A percentile compares a stretch with the other conserved stretches of the same genome.
Conservation (phyloP, 2,329 filamentous ascomycete genomes). For the Penicillium verrucosum region DNA sequence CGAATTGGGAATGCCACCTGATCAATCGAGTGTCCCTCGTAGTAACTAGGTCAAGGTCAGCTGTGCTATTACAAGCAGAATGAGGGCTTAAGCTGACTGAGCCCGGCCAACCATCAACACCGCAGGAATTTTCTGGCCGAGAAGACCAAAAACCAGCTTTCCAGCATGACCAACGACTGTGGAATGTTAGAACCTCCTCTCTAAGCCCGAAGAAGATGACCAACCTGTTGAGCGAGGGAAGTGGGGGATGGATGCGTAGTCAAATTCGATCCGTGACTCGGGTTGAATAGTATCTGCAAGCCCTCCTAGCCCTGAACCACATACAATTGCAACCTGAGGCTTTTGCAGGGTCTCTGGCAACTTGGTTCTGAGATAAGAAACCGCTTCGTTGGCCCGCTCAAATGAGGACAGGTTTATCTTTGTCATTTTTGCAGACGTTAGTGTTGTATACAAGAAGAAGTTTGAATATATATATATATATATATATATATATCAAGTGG, state of each 20-base stretch:
- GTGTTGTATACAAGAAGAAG: neutral
- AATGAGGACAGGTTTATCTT: slow-evolving; percentile 19
- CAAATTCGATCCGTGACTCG: slow-evolving; percentile 51
- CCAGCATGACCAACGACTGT: slow-evolving; percentile 59
- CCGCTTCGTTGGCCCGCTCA: slow-evolving; percentile 48
- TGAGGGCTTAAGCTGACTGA: slow-evolving; percentile 50
- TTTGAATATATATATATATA: neutral
- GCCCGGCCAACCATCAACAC: slow-evolving; percentile 63
- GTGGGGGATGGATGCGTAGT: slow-evolving; percentile 59
- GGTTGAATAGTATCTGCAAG: slow-evolving; percentile 56
- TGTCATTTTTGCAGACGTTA: slow-evolving; percentile 8
- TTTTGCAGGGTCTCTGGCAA: slow-evolving; percentile 51
- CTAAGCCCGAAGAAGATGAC: neutral
- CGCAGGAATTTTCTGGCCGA: slow-evolving; percentile 55
- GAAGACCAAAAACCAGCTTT: slow-evolving; percentile 61
- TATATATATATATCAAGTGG: neutral
- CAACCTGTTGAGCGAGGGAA: slow-evolving; percentile 61
- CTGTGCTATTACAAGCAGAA: neutral
- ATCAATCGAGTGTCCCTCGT: slow-evolving; percentile 64
- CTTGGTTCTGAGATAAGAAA: slow-evolving; percentile 47
- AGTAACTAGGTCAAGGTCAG: slow-evolving; percentile 51
- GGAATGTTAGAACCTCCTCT: slow-evolving; percentile 10
- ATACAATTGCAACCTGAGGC: slow-evolving; percentile 61
- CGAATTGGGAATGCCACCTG: slow-evolving; percentile 62
- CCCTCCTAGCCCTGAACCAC: slow-evolving; percentile 62